phyloP scores from a whole-genome alignment of 148 eudicot species.

The Persicaria tinctoria region DNA sequence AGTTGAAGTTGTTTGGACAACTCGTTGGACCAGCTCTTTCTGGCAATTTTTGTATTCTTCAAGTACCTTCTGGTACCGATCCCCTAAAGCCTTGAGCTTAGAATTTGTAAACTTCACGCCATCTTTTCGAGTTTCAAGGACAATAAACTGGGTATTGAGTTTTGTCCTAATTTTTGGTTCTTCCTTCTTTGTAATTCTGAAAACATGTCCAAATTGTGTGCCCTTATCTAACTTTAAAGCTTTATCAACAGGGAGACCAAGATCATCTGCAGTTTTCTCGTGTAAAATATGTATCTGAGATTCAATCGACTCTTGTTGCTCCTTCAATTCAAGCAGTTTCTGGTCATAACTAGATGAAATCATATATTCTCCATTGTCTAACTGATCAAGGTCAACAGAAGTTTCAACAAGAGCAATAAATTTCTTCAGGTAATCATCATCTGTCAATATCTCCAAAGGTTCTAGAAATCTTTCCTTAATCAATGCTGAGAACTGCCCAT shows the following conservation, averaged over 20 bases:
- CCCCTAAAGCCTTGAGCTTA: slow-evolving; percentile 83
- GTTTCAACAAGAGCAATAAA: slow-evolving; percentile 86
- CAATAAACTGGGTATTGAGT: slow-evolving; percentile 77
- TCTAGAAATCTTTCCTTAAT: slow-evolving; percentile 68
- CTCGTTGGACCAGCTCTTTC: slow-evolving; percentile 75
- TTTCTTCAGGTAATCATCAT: slow-evolving; percentile 77
- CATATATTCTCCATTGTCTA: slow-evolving; percentile 96
- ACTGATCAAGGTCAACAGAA: slow-evolving; percentile 94
- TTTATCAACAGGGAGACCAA: slow-evolving; percentile 81
- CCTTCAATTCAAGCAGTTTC: slow-evolving; percentile 53
- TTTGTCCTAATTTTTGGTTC: slow-evolving; percentile 91
- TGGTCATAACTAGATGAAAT: slow-evolving; percentile 79
- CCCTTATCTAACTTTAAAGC: slow-evolving; percentile 84
- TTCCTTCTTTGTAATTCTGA: slow-evolving; percentile 96
- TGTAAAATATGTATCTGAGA: slow-evolving; percentile 66
- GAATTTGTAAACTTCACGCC: slow-evolving; percentile 92
- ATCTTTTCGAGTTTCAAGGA: slow-evolving; percentile 95
- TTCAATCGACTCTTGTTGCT: slow-evolving; percentile 69
- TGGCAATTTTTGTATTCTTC: slow-evolving; percentile 82
- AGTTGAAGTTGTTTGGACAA: slow-evolving; percentile 69
- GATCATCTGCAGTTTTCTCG: slow-evolving; percentile 65
- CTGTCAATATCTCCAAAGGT: slow-evolving; percentile 53
- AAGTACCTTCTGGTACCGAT: slow-evolving; percentile 67
- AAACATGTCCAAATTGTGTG: slow-evolving; percentile 96
- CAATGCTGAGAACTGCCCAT: slow-evolving; percentile 66